Conservation (phyloP, 2,329 filamentous ascomycete genomes). For the Ophiostoma australiae region DNA sequence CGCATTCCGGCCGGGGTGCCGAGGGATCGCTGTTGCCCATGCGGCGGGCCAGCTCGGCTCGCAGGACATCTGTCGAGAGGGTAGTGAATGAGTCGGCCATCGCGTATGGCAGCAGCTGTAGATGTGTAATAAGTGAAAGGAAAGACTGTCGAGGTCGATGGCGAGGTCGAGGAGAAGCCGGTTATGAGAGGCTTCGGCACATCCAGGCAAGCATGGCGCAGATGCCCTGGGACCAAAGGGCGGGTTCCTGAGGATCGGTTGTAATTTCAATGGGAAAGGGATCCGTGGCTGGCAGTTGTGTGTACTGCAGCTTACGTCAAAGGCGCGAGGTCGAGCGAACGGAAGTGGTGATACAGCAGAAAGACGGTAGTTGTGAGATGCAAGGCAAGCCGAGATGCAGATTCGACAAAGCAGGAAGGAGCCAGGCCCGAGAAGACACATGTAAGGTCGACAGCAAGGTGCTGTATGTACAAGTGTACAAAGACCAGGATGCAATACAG, state of each 20-base stretch:
- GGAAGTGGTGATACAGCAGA: conserved; percentile 3
- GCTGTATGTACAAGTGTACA: too few relatives aligned
- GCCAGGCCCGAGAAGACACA: conserved; percentile 8
- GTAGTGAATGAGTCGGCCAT: conserved; percentile 13
- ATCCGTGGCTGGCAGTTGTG: neutral
- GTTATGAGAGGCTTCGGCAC: conserved; percentile 14
- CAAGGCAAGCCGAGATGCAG: neutral
- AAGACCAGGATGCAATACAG: neutral
- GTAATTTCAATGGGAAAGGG: neutral
- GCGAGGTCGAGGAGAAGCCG: neutral
- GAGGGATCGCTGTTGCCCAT: conserved; percentile 36
- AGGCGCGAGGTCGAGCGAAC: neutral
- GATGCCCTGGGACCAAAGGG: neutral
- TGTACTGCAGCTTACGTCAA: neutral
- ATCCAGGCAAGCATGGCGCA: conserved; percentile 13
- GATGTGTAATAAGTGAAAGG: neutral
- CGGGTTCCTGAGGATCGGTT: neutral
- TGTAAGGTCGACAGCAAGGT: neutral
- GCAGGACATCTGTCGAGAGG: conserved; percentile 45
- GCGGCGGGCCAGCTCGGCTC: conserved; percentile 49
- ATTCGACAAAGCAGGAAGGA: neutral
- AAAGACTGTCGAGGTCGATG: neutral
- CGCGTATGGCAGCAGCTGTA: neutral
- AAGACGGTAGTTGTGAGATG: neutral
- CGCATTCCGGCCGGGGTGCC: conserved; percentile 46